Evolutionary conservation across 2,329 filamentous ascomycete genomes (phyloP), one percentile per base, ranked within the genome.

Genomic region (Dothideomycetidae sp.): DNA sequence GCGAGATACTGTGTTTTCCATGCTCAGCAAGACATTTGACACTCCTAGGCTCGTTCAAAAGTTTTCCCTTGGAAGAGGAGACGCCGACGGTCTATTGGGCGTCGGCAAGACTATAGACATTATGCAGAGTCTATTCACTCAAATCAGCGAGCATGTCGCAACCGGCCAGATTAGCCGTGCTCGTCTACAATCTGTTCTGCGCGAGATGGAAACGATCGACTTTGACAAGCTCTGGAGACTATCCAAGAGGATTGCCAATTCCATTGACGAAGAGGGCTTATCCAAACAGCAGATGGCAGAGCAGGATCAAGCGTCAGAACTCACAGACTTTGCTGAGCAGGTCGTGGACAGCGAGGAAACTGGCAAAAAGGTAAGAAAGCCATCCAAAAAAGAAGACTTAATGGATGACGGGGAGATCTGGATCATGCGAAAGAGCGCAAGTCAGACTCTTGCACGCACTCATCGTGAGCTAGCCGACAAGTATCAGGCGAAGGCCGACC

Each of bases 191-290:
- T 5, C 31, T 19, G 5, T 37, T 17, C n/a, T 35, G 68, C 2
- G 56, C 55, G 13, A 71, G 78, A 5, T 73, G 5, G 17, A 33
- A 10, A 18, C 36, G 10, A 21, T 90, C 30, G 66, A 73, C 37
- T 65, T 94, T 13, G 64, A 71, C 10, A 71, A 73, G 2, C 81
- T 85, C 0, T 60, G 65, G 9, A 66, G 71, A 29, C 70, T 96
- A 3, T 81, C 86, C 2, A 59, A 64, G 14, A 71, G 70, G 14
- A 93, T 98, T 41, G 62, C 71, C 34, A 65, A 71, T 2, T 78
- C 88, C 3, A 93, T 98, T 41, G 90, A 98, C 50, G 90, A 96
- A 59, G 86, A 94, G 44, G 83, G 85, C 0, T 63, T 96, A n/a
- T 67, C 76, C 11, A 75, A 82, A 46, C 78, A 82, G 49, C 86